These are phyloP conservation scores for Cenchrus purpureus DNA, from an alignment of 176 grass and related monocot genomes.

Conservation along the genomic window DNA sequence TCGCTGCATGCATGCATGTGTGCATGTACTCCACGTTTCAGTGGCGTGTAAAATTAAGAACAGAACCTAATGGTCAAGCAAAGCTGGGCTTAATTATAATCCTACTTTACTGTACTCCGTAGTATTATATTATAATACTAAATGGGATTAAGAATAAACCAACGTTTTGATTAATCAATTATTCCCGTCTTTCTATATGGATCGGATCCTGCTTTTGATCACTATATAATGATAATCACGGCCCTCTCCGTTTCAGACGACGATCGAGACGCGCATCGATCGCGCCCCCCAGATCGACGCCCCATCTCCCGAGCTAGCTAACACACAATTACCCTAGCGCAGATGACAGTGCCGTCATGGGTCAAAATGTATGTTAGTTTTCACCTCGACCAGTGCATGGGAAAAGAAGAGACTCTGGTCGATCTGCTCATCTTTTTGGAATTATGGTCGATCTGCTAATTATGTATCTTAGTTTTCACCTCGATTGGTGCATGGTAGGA, in stretches of 20 bases:
- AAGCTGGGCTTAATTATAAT: no score
- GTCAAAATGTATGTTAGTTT: slow-evolving; percentile 21
- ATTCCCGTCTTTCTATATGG: not conserved
- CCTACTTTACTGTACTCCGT: no score
- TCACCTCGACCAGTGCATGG: not conserved
- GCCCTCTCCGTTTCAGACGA: not conserved
- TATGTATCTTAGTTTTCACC: no score
- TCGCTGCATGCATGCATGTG: not conserved
- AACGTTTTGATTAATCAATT: no score
- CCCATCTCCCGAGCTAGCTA: not conserved
- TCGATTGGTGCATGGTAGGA: no score
- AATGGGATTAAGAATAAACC: no score
- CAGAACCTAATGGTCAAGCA: no score
- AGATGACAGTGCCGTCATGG: slow-evolving; percentile 11
- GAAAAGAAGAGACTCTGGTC: no score
- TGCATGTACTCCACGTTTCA: not conserved
- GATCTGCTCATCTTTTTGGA: no score
- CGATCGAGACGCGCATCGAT: not conserved
- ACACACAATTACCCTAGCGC: not conserved
- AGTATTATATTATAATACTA: no score
- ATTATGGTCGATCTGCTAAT: no score
- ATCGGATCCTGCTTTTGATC: not conserved
- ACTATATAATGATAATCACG: not conserved
- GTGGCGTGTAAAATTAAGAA: not conserved
- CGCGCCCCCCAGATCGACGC: no score